phyloP scores from a whole-genome alignment of 108 stramenopile genomes.

The Fragilariopsis cylindrus region DNA sequence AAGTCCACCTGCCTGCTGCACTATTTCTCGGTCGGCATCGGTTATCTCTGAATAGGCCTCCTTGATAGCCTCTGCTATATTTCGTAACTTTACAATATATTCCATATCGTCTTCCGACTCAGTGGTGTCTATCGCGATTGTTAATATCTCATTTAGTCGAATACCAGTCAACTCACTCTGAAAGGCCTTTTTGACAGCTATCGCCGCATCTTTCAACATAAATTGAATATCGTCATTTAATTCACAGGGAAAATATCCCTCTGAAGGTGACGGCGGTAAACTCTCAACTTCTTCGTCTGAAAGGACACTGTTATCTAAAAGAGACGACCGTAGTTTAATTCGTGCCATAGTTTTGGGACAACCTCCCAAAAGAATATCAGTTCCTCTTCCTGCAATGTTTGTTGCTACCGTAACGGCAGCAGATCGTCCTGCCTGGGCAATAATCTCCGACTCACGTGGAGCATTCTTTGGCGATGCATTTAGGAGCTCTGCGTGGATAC shows the following conservation, averaged over 20 bases:
- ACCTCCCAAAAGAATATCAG: slow-evolving; percentile 95
- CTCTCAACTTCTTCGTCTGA: slow-evolving; percentile 50
- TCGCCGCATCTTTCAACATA: slow-evolving; percentile 67
- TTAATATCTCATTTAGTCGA: slow-evolving; percentile 84
- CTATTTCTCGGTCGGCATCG: slow-evolving; percentile 79
- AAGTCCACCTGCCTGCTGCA: slow-evolving; percentile 83
- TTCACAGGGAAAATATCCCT: slow-evolving; percentile 76
- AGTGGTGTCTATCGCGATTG: slow-evolving; percentile 90
- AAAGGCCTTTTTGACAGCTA: slow-evolving; percentile 59
- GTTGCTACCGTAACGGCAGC: slow-evolving; percentile 95
- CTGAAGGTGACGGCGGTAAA: slow-evolving; percentile 72
- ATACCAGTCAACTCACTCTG: slow-evolving; percentile 64
- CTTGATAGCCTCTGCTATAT: slow-evolving; percentile 78
- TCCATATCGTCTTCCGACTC: slow-evolving; percentile 82
- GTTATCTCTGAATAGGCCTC: slow-evolving; percentile 67
- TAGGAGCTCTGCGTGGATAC: slow-evolving; percentile 82
- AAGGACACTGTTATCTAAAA: slow-evolving; percentile 71
- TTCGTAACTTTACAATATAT: slow-evolving; percentile 74
- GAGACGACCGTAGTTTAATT: slow-evolving; percentile 64
- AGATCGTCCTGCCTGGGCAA: slow-evolving; percentile 93
- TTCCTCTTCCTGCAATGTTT: slow-evolving; percentile 97
- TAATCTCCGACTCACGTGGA: slow-evolving; percentile 89
- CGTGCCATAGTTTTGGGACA: slow-evolving; percentile 89
- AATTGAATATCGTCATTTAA: slow-evolving; percentile 62
- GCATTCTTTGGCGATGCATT: slow-evolving; percentile 95